phyloP scores from a whole-genome alignment of 2,329 filamentous ascomycete genomes.

The Blastomyces parvus region DNA sequence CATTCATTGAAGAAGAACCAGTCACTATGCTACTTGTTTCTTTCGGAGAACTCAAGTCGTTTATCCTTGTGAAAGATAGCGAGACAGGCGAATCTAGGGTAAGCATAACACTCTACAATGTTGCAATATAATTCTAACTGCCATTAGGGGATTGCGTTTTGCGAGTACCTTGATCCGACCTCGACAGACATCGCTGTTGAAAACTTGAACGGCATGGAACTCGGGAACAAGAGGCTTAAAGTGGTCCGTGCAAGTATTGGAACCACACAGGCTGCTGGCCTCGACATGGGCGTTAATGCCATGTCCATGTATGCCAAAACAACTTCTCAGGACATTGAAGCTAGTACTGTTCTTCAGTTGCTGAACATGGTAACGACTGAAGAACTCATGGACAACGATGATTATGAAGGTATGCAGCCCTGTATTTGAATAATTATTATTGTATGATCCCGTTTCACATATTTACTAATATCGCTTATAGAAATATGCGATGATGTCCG shows the following conservation, averaged over 20 bases:
- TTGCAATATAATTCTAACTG: not conserved
- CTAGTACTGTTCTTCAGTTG: constrained; percentile 76
- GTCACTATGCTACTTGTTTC: constrained; percentile 81
- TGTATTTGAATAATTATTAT: constrained; percentile 4
- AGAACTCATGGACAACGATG: constrained; percentile 84
- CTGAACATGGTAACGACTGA: constrained; percentile 98
- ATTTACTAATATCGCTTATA: constrained; percentile 30
- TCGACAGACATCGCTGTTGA: constrained; percentile 78
- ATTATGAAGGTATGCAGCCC: constrained; percentile 69
- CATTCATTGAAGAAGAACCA: constrained; percentile 81
- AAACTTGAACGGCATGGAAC: constrained; percentile 83
- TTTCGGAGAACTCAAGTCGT: constrained; percentile 88
- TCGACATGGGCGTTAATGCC: constrained; percentile 93
- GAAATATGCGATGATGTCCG: constrained; percentile 94
- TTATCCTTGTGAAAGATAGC: constrained; percentile 78
- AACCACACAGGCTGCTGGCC: constrained; percentile 78
- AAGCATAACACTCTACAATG: constrained; percentile 32
- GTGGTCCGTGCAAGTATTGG: constrained; percentile 86
- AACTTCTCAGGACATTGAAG: constrained; percentile 65
- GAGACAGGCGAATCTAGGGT: constrained; percentile 79
- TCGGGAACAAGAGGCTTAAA: constrained; percentile 77
- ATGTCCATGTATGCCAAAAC: constrained; percentile 97
- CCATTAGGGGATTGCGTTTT: constrained; percentile 81
- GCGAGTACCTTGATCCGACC: constrained; percentile 73
- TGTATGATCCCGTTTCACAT: not conserved